Evolutionary conservation across 2,329 filamentous ascomycete genomes (phyloP), one percentile per base, ranked within the genome.

Genomic region (Metarhizium album): DNA sequence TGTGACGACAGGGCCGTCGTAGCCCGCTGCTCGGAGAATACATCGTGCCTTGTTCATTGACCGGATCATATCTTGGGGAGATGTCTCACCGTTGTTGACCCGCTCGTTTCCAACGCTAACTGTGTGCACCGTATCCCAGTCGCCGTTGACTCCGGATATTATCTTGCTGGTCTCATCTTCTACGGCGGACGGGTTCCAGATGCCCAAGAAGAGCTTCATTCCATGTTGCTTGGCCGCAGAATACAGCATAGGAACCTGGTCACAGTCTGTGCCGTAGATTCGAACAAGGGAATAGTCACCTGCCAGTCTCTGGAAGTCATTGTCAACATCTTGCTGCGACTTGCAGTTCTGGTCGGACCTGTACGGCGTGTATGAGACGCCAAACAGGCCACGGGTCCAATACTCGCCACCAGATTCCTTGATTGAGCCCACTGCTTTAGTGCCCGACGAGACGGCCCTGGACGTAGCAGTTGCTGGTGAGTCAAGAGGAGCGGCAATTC

Each of bases 51-150:
- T 65, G 2, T 67, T 66, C 38, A 93, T 70, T 3, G 81, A 82
- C 14, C 64, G 65, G 13, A 83, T 70, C 8, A 91, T 79, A 47
- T 75, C 67, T 1, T 58, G 58, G 0, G 78, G 72, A 4, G 73
- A 74, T 37, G 73, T 75, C 37, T 71, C 65, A 40, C 80, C 79
- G 48, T 74, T 76, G 66, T 87, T 85, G 64, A 95, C 81, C 33
- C 85, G 73, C 66, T 95, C 89, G 63, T 95, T 95, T 54, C 88
- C 89, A 42, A 95, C 76, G 51, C 80, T 79, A 60, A 95, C 75
- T 2, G 86, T 85, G 62, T 86, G 75, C 54, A 94, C 76, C 14
- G 72, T 64, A 46, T 71, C 72, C 87, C 87, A 95, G 65, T 87
- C 78, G 29, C 75, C 73, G 5, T 70, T 56, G 42, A 86, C 73